These are phyloP conservation scores for Calycina marina DNA, from an alignment of 2,329 filamentous ascomycete species.

Conservation along the genomic window DNA sequence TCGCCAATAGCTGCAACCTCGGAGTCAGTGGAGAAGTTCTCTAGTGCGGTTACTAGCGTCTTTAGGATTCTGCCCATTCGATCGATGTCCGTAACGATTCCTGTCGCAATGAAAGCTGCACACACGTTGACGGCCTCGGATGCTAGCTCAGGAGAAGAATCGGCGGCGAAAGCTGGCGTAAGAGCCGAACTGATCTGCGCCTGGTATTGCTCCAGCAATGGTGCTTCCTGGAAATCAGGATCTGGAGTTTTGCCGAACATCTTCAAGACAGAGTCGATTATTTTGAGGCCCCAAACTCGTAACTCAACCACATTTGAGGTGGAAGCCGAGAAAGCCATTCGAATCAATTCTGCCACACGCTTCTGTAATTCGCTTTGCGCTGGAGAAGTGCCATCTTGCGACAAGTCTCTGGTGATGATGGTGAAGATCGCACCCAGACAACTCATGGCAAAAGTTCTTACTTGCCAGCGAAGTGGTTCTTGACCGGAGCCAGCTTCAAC, in stretches of 20 bases:
- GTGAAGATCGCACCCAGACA: constrained; percentile 72
- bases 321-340: constrained; percentile 94
- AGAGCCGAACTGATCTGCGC: constrained; percentile 94
- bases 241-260: constrained; percentile 94
- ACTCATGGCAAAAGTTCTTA: constrained; percentile 83
- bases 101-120: constrained; percentile 92
- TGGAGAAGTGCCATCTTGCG: constrained; percentile 62
- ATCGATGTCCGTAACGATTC: constrained; percentile 93
- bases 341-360: constrained; percentile 79
- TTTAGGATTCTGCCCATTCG: constrained; percentile 98
- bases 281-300: constrained; percentile 79
- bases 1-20: constrained; percentile 85
- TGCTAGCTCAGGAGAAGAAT: constrained; percentile 90
- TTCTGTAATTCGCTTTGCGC: constrained; percentile 69
- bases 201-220: constrained; percentile 93
- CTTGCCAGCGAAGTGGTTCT: constrained; percentile 89
- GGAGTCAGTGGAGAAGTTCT: constrained; percentile 74
- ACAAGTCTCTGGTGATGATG: constrained; percentile 64
- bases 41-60: constrained; percentile 75
- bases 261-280: constrained; percentile 84
- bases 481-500: constrained; percentile 45
- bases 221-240: constrained; percentile 94
- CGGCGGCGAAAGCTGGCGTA: constrained; percentile 87
- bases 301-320: constrained; percentile 86
- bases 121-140: constrained; percentile 95